Conservation (phyloP, 768 basidiomycete species). For the Termitomyces sp. region DNA sequence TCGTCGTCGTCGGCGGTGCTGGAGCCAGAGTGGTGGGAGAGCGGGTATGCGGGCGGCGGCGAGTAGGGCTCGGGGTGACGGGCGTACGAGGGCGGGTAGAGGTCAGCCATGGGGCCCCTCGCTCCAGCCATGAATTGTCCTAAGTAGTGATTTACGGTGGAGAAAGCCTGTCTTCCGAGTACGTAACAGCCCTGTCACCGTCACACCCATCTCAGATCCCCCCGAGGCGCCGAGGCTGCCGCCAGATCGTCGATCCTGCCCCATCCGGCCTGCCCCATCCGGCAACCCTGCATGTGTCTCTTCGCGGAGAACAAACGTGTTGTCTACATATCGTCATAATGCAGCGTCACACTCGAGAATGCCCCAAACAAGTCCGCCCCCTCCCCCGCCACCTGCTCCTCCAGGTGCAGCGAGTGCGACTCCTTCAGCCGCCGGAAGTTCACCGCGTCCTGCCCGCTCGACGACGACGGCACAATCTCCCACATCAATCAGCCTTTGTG, state of each 20-base stretch:
- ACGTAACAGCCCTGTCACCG: constrained; percentile 34
- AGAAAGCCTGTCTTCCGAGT: constrained; percentile 44
- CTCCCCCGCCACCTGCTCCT: constrained; percentile 48
- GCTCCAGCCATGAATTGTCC: constrained; percentile 18
- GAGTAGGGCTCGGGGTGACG: constrained; percentile 29
- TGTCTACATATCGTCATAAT: constrained; percentile 63
- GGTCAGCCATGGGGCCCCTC: constrained; percentile 50
- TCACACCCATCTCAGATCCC: constrained; percentile 20
- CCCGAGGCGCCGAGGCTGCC: constrained; percentile 39
- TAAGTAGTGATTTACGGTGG: constrained; percentile 37
- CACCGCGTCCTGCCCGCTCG: constrained; percentile 77
- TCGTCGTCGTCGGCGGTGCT: constrained; percentile 42
- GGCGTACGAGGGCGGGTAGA: constrained; percentile 47
- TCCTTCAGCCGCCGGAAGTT: constrained; percentile 93
- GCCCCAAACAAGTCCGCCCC: constrained; percentile 76
- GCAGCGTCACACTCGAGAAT: constrained; percentile 87
- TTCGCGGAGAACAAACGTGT: constrained; percentile 21
- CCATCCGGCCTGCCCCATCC: constrained; percentile 25
- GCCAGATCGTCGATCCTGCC: constrained; percentile 25
- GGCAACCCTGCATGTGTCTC: constrained; percentile 16
- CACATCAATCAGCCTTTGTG: no score
- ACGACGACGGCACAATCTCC: constrained; percentile 78
- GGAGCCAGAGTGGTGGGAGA: constrained; percentile 38
- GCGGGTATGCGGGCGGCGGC: constrained; percentile 26
- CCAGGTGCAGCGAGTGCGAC: constrained; percentile 87